Evolutionary conservation across 306 rosid genomes (phyloP).

Genomic region (Vigna hirtella): DNA sequence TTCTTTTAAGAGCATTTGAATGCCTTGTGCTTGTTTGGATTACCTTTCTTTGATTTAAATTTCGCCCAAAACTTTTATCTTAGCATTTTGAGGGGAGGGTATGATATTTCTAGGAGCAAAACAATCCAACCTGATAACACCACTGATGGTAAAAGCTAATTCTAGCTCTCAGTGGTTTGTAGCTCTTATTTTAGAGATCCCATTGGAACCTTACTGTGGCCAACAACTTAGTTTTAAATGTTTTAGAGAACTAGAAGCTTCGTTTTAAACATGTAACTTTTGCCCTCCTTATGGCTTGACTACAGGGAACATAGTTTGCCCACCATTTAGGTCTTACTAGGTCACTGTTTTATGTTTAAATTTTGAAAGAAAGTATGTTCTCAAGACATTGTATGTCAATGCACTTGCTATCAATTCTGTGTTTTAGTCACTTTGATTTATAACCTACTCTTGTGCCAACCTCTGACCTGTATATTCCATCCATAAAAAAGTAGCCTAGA

Average conservation of each 20-base stretch:
- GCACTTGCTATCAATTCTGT: not conserved
- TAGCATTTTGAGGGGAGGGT: not conserved
- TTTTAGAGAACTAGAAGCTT: conserved; percentile 9
- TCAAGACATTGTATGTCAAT: not conserved
- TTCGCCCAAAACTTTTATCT: not conserved
- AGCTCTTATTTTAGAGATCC: conserved; percentile 6
- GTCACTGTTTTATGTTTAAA: conserved; percentile 34
- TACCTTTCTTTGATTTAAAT: not conserved
- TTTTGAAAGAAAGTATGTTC: conserved; percentile 1
- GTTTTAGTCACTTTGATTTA: not conserved
- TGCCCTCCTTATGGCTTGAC: conserved; percentile 19
- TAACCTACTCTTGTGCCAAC: not conserved
- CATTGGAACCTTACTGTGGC: conserved; percentile 24
- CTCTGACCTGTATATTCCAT: not conserved
- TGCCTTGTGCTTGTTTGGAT: too few relatives aligned
- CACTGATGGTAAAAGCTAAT: not conserved
- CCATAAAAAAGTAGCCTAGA: not conserved
- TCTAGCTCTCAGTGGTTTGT: conserved; percentile 10
- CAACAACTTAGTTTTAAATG: not conserved
- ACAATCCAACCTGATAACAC: conserved; percentile 5
- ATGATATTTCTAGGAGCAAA: not conserved
- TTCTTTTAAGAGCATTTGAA: too few relatives aligned
- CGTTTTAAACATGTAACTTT: conserved; percentile 15
- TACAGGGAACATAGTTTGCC: not conserved
- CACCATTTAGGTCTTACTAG: conserved; percentile 26